A percentile compares a stretch with the other conserved stretches of the same genome.
These are phyloP conservation scores for Ajuga chamaepitys DNA, from an alignment of 257 asterid genomes.

Conservation along the genomic window DNA sequence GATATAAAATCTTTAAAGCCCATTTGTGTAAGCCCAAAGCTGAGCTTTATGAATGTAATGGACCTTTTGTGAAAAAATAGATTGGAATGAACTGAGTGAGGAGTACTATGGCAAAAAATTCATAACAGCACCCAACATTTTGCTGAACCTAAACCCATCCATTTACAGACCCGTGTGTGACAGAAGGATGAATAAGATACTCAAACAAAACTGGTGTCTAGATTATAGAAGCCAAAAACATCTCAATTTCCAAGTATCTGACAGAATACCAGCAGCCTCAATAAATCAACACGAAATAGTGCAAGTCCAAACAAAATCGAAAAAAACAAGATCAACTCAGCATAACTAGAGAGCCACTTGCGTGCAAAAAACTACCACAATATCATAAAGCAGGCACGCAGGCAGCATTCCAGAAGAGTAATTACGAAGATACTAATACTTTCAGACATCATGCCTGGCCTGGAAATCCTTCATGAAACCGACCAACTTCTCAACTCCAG, in stretches of 20 bases:
- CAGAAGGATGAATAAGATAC: no score
- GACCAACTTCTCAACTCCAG: slow-evolving; percentile 78
- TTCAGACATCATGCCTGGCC: slow-evolving; percentile 48
- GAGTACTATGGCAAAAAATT: no score
- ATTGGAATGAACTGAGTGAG: background rate
- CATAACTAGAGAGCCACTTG: background rate
- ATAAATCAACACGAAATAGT: background rate
- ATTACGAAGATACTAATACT: background rate
- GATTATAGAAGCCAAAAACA: background rate
- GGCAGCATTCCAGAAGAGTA: no score
- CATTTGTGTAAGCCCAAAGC: no score
- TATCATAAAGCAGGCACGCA: background rate
- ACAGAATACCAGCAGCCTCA: background rate
- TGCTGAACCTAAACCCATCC: no score
- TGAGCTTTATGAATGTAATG: no score
- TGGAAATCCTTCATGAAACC: slow-evolving; percentile 88
- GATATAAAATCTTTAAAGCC: no score
- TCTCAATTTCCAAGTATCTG: background rate
- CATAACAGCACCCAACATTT: no score
- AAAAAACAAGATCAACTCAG: background rate
- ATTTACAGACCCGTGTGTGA: no score
- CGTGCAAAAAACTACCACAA: background rate
- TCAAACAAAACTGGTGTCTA: no score
- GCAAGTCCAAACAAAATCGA: background rate
- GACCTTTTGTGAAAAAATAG: background rate